phyloP scores from a whole-genome alignment of 495 filamentous ascomycete species.

The Podospora bellae-mahoneyi region DNA sequence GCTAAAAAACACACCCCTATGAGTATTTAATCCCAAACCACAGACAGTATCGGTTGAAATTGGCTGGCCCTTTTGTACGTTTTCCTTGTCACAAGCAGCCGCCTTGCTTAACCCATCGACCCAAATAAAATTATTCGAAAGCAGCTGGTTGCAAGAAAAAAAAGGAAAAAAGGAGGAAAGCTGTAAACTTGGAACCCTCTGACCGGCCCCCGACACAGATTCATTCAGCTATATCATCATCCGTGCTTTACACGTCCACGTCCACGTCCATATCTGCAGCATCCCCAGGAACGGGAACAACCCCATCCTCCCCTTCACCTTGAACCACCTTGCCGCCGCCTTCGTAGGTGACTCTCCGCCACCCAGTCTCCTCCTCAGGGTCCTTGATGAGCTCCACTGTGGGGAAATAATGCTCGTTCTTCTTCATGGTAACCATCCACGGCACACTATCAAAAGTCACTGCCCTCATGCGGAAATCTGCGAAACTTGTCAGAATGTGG shows the following conservation, averaged over 20 bases:
- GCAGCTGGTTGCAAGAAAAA: neutral
- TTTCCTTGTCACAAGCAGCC: neutral
- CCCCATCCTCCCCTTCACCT: conserved; percentile 47
- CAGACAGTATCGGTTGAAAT: neutral
- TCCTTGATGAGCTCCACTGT: conserved; percentile 86
- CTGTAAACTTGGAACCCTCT: neutral
- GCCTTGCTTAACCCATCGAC: neutral
- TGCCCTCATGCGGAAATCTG: conserved; percentile 85
- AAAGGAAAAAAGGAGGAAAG: neutral
- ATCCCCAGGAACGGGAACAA: conserved; percentile 31
- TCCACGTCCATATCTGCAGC: conserved; percentile 31
- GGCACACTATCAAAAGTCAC: conserved; percentile 97
- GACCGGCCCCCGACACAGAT: neutral
- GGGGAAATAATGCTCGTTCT: conserved; percentile 98
- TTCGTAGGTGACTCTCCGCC: conserved; percentile 70
- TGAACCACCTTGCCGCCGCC: conserved; percentile 48
- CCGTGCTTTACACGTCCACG: conserved; percentile 17
- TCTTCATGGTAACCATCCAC: conserved; percentile 99
- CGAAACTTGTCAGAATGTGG: conserved; percentile 8
- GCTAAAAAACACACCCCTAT: neutral
- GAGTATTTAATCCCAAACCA: neutral
- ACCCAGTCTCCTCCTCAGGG: conserved; percentile 56
- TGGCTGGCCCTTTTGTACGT: neutral
- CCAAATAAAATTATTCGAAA: neutral
- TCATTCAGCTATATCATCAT: neutral